A percentile compares a stretch with the other conserved stretches of the same genome.
Conservation (phyloP, 768 basidiomycete genomes). For the Russula emetica region DNA sequence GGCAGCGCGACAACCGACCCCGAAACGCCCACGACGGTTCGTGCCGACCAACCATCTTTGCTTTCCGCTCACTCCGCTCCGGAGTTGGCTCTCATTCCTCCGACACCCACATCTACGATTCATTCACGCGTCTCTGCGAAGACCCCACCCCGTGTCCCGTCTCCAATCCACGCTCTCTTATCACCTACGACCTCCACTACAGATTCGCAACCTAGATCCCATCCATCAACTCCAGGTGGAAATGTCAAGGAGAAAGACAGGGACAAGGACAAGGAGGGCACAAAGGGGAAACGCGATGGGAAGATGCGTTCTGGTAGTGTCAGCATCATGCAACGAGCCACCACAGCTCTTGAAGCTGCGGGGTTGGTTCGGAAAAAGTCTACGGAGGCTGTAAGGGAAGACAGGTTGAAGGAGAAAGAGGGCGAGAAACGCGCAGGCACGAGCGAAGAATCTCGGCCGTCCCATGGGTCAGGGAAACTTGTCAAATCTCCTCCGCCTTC, state of each 20-base stretch:
- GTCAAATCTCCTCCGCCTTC: slow-evolving; percentile 74
- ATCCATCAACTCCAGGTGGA: slow-evolving; percentile 66
- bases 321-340: slow-evolving; percentile 93
- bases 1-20: slow-evolving; percentile 13
- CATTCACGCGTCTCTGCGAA: slow-evolving; percentile 40
- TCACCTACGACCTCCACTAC: slow-evolving; percentile 56
- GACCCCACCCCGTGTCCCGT: slow-evolving; percentile 49
- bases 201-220: slow-evolving; percentile 49
- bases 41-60: slow-evolving; percentile 29
- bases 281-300: slow-evolving; percentile 48
- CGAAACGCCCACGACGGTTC: slow-evolving; percentile 20
- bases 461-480: slow-evolving; percentile 63
- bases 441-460: slow-evolving; percentile 57
- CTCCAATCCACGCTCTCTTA: slow-evolving; percentile 38
- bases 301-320: slow-evolving; percentile 85
- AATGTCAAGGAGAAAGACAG: slow-evolving; percentile 56
- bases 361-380: slow-evolving; percentile 82
- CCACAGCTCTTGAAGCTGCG: slow-evolving; percentile 83
- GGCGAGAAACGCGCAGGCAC: slow-evolving; percentile 44
- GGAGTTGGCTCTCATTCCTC: slow-evolving; percentile 68
- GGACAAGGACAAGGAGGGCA: slow-evolving; percentile 40
- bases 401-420: slow-evolving; percentile 43
- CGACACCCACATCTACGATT: slow-evolving; percentile 58
- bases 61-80: slow-evolving; percentile 45
- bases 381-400: slow-evolving; percentile 64